Evolutionary conservation across 2,329 filamentous ascomycete genomes (phyloP), one percentile per base, ranked within the genome.

Genomic region (Pseudohalonectria lignicola): DNA sequence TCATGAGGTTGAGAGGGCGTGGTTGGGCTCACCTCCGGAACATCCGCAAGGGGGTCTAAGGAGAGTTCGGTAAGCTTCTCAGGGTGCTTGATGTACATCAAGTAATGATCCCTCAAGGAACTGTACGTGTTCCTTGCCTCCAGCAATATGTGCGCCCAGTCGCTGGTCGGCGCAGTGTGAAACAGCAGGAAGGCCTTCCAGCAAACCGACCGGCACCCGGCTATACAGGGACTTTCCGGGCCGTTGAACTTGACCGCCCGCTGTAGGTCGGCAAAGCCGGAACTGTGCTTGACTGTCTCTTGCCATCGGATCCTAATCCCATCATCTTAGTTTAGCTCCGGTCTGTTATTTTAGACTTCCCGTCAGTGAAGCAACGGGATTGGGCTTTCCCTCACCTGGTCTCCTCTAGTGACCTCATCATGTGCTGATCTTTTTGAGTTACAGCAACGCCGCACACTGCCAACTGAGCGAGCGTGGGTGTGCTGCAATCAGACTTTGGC

Each of bases 101-200:
- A 63, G 48, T 92, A 82, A 53, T 87, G 82, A 2, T 79, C 71
- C 45, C 79, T 74, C 3, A 86, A 64, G 17, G 81, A 76, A 16
- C 69, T 62, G 58, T 95, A 96, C n/a, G 77, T 74, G 42, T 71
- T 73, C 46, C 90, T 77, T 20, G 79, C 78, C 47, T 86, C 75
- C 16, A 69, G 61, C 19, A 94, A 63, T 36, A 71, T 71, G 41
- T 72, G 69, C 25, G 71, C 64, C 87, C 88, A 94, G 62, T 73
- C 71, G 30, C 71, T 63, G 21, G 69, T 66, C 38, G 82, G 69
- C 9, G 79, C 63, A 37, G 73, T 71, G 45, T 81, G 76, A 53
- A 87, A 90, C 21, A 94, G 67, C 33, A 95, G 66, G 56, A 95
- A 94, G 28, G 76, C 75, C 76, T 94, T 95, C 90, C 90, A 96